These are phyloP conservation scores for Coniochaeta pulveracea DNA, from an alignment of 2,329 filamentous ascomycete genomes.

Conservation along the genomic window DNA sequence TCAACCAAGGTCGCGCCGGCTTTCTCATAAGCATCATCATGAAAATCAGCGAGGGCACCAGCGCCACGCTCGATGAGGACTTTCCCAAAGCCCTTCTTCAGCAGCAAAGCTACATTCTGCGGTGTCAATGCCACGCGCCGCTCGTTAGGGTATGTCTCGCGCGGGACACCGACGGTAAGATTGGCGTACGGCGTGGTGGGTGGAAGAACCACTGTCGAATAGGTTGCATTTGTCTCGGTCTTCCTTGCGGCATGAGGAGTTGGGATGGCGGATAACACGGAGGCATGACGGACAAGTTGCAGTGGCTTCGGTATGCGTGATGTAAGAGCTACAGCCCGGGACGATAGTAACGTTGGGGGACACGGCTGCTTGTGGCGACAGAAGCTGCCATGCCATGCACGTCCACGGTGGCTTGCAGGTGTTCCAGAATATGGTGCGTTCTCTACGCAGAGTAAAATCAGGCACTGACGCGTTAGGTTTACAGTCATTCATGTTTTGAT, in stretches of 20 bases:
- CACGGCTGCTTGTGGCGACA: conserved; percentile 12
- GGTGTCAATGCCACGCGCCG: conserved; percentile 77
- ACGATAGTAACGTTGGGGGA: background rate
- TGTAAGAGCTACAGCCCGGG: conserved; percentile 13
- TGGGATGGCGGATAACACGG: conserved; percentile 17
- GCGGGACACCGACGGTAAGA: conserved; percentile 68
- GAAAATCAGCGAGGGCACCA: conserved; percentile 66
- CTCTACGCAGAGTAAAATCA: conserved; percentile 9
- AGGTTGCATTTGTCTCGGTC: conserved; percentile 13
- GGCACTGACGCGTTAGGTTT: too few relatives aligned
- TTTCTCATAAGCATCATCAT: conserved; percentile 63
- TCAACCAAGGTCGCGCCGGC: conserved; percentile 72
- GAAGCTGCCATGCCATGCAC: conserved; percentile 27
- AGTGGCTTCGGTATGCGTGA: conserved; percentile 18
- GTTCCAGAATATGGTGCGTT: conserved; percentile 6
- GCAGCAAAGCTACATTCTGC: conserved; percentile 67
- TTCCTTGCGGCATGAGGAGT: conserved; percentile 10
- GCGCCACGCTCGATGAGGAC: conserved; percentile 73
- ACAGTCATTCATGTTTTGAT: too few relatives aligned
- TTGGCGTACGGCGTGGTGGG: conserved; percentile 53
- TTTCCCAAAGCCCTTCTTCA: conserved; percentile 74
- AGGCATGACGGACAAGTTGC: conserved; percentile 27
- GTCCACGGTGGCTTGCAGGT: conserved; percentile 13
- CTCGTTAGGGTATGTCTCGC: conserved; percentile 68
- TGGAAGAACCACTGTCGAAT: conserved; percentile 28